Evolutionary conservation across 306 rosid species (phyloP).

Genomic region (Quercus alba): DNA sequence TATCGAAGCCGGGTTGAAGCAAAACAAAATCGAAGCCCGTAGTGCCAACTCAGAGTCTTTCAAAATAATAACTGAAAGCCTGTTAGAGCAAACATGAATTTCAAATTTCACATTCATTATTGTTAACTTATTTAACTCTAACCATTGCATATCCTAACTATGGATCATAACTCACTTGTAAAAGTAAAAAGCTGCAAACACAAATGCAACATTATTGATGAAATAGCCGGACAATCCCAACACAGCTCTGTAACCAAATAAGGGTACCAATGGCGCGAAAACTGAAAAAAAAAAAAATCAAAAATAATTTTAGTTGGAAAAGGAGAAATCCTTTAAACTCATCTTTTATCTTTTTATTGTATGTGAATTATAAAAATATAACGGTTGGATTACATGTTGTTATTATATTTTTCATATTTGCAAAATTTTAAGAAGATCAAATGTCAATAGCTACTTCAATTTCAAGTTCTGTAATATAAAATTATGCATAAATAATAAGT

Average conservation of each 20-base stretch:
- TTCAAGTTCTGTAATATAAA: no score
- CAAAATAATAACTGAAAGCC: slow-evolving; percentile 65
- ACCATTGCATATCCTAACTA: no score
- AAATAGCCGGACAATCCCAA: slow-evolving; percentile 62
- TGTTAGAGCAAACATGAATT: slow-evolving; percentile 9
- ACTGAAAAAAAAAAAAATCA: slow-evolving; percentile 28
- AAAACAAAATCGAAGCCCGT: slow-evolving; percentile 80
- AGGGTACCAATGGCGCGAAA: slow-evolving; percentile 35
- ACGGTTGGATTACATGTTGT: no score
- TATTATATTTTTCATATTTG: no score
- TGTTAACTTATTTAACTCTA: no score
- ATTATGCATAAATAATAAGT: no score
- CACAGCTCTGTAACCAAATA: slow-evolving; percentile 58
- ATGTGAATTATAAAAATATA: no score
- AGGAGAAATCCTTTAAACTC: not conserved
- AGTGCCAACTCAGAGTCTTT: slow-evolving; percentile 58
- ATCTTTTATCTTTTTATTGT: no score
- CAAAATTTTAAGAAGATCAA: no score
- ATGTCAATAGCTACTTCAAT: no score
- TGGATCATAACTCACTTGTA: slow-evolving; percentile 40
- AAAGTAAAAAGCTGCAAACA: slow-evolving; percentile 61
- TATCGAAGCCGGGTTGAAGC: slow-evolving; percentile 92
- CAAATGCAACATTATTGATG: slow-evolving; percentile 65
- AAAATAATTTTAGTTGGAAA: not conserved
- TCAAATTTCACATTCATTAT: no score